Base-by-base conservation (phyloP, 805 yeast genomes). In the Wickerhamomyces silvicola region DNA sequence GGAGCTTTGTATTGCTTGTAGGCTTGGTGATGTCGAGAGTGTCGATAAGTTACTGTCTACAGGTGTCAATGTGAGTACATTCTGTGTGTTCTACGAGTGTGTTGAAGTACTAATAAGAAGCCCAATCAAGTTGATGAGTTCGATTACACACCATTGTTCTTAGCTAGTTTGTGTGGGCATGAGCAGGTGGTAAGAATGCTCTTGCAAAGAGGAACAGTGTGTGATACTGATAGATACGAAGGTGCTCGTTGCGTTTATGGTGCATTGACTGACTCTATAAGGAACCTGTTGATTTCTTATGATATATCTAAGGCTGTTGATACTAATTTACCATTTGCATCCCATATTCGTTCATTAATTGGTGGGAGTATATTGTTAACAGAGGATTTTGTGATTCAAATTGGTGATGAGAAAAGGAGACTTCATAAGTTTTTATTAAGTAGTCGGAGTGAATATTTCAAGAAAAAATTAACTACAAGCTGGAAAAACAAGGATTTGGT, bases 171-270 rank as follows among this genome's bases (percentile, higher is more conserved):
- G 10, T 82, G 94, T 59, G 94, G 94, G 1, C 90, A 82, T 52
- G 67, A 66, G 38, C 61, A 59, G 1, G 66, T 83, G 5, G 92
- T 83, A n/a, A 62, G 60, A 32, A 52, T 77, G 30, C 57, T 83
- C 15, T 59, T 83, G 8, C 65, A 70, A 27, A 57, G 75, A 27
- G 94, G 94, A 7, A 86, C 92, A 0, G 65, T 75, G 7, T 81
- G 90, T 52, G 88, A 81, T 52, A 66, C 85, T 46, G 90, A 82
- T 49, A 78, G 87, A n/a, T 76, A 76, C 47, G 83, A 81, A 52
- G 92, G 94, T 3, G 84, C 80, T 10, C 64, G 82, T 27, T 81
- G 90, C 42, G 65, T 82, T 3, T 81, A 83, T 47, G 92, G 88
- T 3, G 92, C 94, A 0, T 56, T 83, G 35, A 83, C 70, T 12